Evolutionary conservation across 805 yeast species (phyloP).

Genomic region (Barnettozyma sucrosica): DNA sequence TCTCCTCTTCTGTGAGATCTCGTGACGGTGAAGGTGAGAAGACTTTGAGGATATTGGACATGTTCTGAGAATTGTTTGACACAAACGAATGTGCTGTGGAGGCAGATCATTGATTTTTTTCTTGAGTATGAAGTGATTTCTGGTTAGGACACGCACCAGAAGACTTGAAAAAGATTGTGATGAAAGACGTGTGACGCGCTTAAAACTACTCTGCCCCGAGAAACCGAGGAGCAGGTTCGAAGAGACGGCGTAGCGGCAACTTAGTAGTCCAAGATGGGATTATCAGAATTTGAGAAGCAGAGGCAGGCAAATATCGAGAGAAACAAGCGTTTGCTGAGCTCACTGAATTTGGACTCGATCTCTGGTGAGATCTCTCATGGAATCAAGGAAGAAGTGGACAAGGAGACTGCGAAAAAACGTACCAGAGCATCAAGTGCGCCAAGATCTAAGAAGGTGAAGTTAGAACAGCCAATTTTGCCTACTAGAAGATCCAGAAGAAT

Average conservation of each 20-base stretch:
- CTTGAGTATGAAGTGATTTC: neutral
- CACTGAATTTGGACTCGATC: conserved; percentile 60
- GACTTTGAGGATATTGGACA: conserved; percentile 25
- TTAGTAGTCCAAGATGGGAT: neutral
- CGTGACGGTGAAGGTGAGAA: conserved; percentile 24
- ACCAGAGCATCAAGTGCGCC: conserved; percentile 16
- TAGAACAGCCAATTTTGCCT: conserved; percentile 38
- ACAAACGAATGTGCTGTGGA: neutral
- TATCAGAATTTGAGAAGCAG: conserved; percentile 66
- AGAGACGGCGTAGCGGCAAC: neutral
- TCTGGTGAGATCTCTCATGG: conserved; percentile 49
- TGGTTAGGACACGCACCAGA: neutral
- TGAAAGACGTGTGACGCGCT: neutral
- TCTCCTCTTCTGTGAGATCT: conserved; percentile 33
- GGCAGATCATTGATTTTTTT: neutral
- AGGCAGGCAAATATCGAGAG: conserved; percentile 77
- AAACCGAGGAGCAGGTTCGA: neutral
- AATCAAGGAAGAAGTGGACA: conserved; percentile 30
- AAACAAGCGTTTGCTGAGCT: conserved; percentile 67
- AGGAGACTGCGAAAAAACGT: conserved; percentile 16
- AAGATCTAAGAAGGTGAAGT: conserved; percentile 22
- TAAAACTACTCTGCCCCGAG: neutral
- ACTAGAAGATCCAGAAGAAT: conserved; percentile 72
- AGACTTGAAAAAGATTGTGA: no score
- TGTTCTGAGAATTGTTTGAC: neutral